Evolutionary conservation across 257 asterid species (phyloP).

Genomic region (Henckelia pumila): DNA sequence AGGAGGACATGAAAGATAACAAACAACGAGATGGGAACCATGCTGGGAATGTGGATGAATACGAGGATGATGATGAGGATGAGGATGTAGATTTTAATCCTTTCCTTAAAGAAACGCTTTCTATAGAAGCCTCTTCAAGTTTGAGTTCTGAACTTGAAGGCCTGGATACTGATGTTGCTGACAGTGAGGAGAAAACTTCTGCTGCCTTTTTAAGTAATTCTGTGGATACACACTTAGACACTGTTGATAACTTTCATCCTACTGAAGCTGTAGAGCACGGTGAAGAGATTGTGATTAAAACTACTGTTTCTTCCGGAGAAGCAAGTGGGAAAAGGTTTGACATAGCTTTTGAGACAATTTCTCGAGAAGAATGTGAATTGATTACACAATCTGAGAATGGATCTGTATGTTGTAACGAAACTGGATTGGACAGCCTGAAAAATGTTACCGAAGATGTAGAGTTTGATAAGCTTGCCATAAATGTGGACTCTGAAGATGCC

Average conservation of each 20-base stretch:
- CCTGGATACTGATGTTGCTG: constrained; percentile 64
- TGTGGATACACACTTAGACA: constrained; percentile 22
- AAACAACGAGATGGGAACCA: constrained; percentile 31
- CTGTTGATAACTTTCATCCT: constrained; percentile 30
- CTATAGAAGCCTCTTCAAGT: constrained; percentile 83
- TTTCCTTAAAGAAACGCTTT: constrained; percentile 55
- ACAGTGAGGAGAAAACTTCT: constrained; percentile 41
- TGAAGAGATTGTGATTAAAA: constrained; percentile 54
- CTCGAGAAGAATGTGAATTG: constrained; percentile 30
- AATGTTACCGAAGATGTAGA: constrained; percentile 32
- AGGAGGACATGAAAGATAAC: constrained; percentile 34
- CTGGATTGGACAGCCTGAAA: constrained; percentile 29
- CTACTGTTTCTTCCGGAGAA: constrained; percentile 36
- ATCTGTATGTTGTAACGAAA: constrained; percentile 34
- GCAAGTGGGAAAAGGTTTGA: constrained; percentile 25
- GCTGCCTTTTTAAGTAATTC: constrained; percentile 29
- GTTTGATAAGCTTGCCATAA: constrained; percentile 38
- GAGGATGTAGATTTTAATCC: constrained; percentile 93
- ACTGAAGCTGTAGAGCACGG: constrained; percentile 48
- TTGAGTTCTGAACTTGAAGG: constrained; percentile 87
- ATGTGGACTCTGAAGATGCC: constrained; percentile 67
- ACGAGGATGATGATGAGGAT: constrained; percentile 67
- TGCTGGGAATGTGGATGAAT: constrained; percentile 29
- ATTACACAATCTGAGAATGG: constrained; percentile 39
- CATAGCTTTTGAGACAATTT: constrained; percentile 14